Conservation (phyloP, 768 basidiomycete species). For the Russula emetica region DNA sequence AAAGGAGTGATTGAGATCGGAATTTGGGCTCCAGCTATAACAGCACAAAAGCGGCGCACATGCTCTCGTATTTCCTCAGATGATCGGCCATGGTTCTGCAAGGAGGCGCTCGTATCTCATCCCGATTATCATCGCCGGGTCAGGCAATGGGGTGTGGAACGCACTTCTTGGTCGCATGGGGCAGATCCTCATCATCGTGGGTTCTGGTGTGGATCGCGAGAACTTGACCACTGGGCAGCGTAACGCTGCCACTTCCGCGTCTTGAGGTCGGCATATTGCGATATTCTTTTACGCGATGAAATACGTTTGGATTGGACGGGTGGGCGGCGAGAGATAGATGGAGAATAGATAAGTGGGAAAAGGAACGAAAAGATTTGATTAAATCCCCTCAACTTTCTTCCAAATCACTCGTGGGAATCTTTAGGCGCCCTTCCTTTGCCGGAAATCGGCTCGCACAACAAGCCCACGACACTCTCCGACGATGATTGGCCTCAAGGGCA, state of each 20-base stretch:
- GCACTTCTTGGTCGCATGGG: constrained; percentile 92
- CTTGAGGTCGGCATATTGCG: constrained; percentile 59
- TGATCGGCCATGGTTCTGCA: constrained; percentile 90
- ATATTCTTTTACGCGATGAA: not conserved
- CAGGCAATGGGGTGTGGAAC: constrained; percentile 29
- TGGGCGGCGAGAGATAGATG: constrained; percentile 24
- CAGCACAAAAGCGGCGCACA: constrained; percentile 48
- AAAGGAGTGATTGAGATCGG: not conserved
- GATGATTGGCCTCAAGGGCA: constrained; percentile 96
- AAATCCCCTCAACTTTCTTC: not conserved
- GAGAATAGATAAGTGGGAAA: constrained; percentile 17
- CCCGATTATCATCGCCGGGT: constrained; percentile 13
- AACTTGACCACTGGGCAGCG: constrained; percentile 69
- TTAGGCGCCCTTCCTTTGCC: not conserved
- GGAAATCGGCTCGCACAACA: not conserved
- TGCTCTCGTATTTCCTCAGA: constrained; percentile 80
- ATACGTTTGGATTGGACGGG: constrained; percentile 10
- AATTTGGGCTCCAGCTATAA: not conserved
- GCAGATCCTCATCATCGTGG: constrained; percentile 80
- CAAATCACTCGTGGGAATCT: constrained; percentile 24
- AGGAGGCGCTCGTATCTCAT: constrained; percentile 17
- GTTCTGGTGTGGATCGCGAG: constrained; percentile 86
- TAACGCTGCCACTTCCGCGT: constrained; percentile 71
- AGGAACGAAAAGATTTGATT: not conserved
- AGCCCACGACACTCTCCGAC: too few species aligned